Percentiles rank a stretch among this genome's conserved stretches.
phyloP scores from a whole-genome alignment of 2,329 filamentous ascomycete species.

The Penicillium sp. region DNA sequence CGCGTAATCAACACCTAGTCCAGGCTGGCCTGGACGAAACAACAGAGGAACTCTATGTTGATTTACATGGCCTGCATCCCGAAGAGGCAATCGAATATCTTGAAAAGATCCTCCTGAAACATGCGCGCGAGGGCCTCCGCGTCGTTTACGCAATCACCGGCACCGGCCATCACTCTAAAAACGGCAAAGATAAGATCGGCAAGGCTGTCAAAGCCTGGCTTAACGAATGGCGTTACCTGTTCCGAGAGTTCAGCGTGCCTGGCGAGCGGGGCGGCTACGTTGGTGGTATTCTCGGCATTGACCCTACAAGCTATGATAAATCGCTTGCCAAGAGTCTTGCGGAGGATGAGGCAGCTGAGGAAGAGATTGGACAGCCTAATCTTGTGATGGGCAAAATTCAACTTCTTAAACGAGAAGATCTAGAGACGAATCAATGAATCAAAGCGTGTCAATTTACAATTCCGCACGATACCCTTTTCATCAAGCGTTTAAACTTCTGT shows the following conservation, averaged over 20 bases:
- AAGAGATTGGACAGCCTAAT: conserved; percentile 27
- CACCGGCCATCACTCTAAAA: conserved; percentile 96
- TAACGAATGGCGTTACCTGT: conserved; percentile 94
- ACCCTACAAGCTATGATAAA: conserved; percentile 60
- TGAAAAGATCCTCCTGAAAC: conserved; percentile 81
- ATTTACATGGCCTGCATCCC: conserved; percentile 96
- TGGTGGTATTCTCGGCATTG: conserved; percentile 64
- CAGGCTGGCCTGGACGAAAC: conserved; percentile 44
- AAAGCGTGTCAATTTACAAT: conserved; percentile 8
- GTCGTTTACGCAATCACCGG: conserved; percentile 95
- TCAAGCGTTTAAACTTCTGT: not conserved
- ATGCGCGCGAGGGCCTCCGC: conserved; percentile 64
- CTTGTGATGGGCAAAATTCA: conserved; percentile 47
- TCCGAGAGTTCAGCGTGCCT: conserved; percentile 92
- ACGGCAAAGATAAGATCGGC: conserved; percentile 97
- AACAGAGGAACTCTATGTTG: conserved; percentile 79
- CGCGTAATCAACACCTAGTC: conserved; percentile 72
- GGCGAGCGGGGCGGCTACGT: conserved; percentile 83
- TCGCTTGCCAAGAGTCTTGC: conserved; percentile 27
- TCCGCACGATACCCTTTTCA: conserved; percentile 18
- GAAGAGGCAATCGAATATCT: conserved; percentile 96
- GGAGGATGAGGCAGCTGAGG: conserved; percentile 19
- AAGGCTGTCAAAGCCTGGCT: conserved; percentile 88
- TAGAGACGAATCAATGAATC: conserved; percentile 28
- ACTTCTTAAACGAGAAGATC: conserved; percentile 46